These are phyloP conservation scores for Aspergillus saccharolyticus DNA, from an alignment of 495 filamentous ascomycete species.

Conservation along the genomic window DNA sequence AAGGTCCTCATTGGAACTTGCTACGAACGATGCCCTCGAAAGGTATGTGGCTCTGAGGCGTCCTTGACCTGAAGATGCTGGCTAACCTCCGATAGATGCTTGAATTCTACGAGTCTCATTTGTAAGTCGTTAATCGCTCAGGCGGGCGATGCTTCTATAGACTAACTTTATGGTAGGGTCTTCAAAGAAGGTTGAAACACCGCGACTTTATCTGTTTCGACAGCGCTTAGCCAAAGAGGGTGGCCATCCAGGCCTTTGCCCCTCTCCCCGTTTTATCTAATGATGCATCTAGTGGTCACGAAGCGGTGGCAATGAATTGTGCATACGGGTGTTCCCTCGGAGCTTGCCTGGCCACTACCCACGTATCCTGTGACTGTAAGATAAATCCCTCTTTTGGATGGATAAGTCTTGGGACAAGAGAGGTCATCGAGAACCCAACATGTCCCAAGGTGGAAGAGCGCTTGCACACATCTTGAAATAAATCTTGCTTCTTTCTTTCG, in stretches of 20 bases:
- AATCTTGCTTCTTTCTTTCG: background rate
- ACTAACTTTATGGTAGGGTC: conserved; percentile 29
- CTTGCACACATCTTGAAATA: background rate
- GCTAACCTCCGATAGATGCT: conserved; percentile 36
- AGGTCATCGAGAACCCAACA: background rate
- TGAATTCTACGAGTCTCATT: conserved; percentile 42
- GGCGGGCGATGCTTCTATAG: background rate
- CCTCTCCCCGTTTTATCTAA: background rate
- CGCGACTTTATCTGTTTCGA: background rate
- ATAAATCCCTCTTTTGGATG: conserved; percentile 5
- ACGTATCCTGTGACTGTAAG: conserved; percentile 8
- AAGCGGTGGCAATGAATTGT: background rate
- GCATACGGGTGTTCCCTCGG: conserved; percentile 13
- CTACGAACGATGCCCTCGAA: conserved; percentile 38
- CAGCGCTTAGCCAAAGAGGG: background rate
- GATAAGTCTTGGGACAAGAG: background rate
- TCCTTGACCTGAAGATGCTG: background rate
- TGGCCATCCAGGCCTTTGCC: background rate
- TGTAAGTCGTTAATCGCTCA: conserved; percentile 27
- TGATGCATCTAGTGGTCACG: background rate
- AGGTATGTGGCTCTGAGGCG: conserved; percentile 19
- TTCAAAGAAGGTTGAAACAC: conserved; percentile 22
- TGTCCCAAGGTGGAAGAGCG: background rate
- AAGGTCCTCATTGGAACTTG: conserved; percentile 34
- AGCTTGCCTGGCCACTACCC: background rate